Base-by-base conservation (phyloP, 495 filamentous ascomycete species). In the Penicillium cinerascens region DNA sequence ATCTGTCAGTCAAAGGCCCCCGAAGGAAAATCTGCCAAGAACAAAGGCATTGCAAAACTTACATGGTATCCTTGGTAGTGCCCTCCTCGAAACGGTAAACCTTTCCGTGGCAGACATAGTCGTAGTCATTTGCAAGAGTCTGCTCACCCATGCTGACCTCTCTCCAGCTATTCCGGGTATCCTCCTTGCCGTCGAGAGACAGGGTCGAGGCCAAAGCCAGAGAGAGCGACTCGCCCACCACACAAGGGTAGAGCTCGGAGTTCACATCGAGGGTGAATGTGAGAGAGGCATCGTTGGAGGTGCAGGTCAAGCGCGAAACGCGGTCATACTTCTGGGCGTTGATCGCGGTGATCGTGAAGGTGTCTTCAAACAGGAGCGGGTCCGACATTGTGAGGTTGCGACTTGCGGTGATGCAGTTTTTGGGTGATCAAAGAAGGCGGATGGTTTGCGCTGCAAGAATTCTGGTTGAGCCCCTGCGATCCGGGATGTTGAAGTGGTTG, bases 81-180 rank as follows among this genome's bases (percentile, higher is more conserved):
- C 81, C 88, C 68, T 97, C 93, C 72, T 95, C 91, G 67, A 97
- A 97, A 59, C 91, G 86, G 76, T 99, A 99, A 29, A 96, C 86
- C 83, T 97, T 97, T 53, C 93, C 93, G 70, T 96, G 84, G 70
- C 91, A 96, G 41, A 97, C 93, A 68, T 99, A 99, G 61, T 99
- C 95, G 54, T 84, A 99, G 69, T 88, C 84, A 68, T 97, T 91
- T 18, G 93, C 91, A 36, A 99, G 75, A 10, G 83, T 89, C 44
- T 82, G 72, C 66, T 95, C 90, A 26, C 82, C 85, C 68, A 83
- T 78, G 57, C 76, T 79, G 22, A 85, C 78, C 43, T 91, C 87
- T 64, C 89, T 83, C 91, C 91, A 96, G 40, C 91, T 89, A 10
- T 63, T 64, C 11, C 72, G 71, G 35, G 59, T 62, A 36, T 87